Evolutionary conservation across 768 basidiomycete genomes (phyloP).

Genomic region (Tricholoma terreum): DNA sequence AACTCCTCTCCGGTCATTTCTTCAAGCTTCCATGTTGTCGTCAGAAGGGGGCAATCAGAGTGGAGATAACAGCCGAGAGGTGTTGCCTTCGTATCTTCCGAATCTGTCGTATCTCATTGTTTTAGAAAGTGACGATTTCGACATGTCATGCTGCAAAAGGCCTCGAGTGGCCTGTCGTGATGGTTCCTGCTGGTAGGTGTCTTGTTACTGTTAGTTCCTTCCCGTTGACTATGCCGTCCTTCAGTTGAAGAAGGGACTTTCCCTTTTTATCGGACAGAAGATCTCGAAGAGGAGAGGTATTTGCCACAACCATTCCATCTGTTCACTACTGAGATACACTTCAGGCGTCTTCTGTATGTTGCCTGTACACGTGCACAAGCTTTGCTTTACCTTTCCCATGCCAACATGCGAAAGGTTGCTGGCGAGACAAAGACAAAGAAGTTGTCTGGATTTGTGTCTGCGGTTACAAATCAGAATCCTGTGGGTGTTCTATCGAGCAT

Average conservation of each 20-base stretch:
- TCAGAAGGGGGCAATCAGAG: conserved; percentile 70
- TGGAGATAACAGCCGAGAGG: conserved; percentile 36
- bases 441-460: conserved; percentile 57
- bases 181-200: conserved; percentile 62
- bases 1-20: conserved; percentile 65
- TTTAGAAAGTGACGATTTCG: conserved; percentile 75
- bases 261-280: conserved; percentile 71
- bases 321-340: neutral
- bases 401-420: conserved; percentile 43
- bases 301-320: conserved; percentile 8
- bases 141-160: conserved; percentile 92
- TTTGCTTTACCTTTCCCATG: conserved; percentile 58
- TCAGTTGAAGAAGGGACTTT: conserved; percentile 72
- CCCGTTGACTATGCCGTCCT: conserved; percentile 5
- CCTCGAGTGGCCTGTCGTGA: conserved; percentile 89
- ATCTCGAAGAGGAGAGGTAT: conserved; percentile 80
- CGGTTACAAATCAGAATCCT: conserved; percentile 37
- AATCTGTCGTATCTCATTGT: neutral
- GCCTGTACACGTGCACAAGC: conserved; percentile 84
- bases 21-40: conserved; percentile 80
- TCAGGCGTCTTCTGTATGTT: conserved; percentile 80
- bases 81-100: neutral
- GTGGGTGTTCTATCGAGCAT: conserved; percentile 28
- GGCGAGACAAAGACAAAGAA: conserved; percentile 42
- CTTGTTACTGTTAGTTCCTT: neutral